Base-by-base conservation (phyloP, 2,329 filamentous ascomycete species). In the Colletotrichum shisoi region DNA sequence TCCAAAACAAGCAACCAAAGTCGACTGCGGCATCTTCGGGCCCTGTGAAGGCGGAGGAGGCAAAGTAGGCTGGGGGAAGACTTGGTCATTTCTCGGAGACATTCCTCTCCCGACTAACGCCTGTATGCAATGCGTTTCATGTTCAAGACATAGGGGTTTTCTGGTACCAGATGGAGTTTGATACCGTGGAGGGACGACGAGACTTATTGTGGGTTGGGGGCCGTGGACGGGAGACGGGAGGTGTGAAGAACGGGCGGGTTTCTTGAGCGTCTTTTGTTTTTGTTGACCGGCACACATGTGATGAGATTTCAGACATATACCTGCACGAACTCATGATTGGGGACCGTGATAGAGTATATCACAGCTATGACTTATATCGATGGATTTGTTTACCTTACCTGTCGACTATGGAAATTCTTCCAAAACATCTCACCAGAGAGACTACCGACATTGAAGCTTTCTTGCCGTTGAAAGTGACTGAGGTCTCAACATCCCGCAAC, bases 1-100 rank as follows among this genome's bases (percentile, higher is more conserved):
- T 83, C 62, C 78, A 78, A 52, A 77, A 80, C 78, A 77, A 71
- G 66, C 71, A 62, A 27, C 76, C 65, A n/a, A 64, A 58, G 46
- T 17, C 53, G n/a, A 27, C 40, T 15, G 34, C 53, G 13, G 13
- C 60, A 15, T 53, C 31, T 42, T 59, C 49, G 17, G 65, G 60
- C 31, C 34, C 65, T 19, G 24, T 45, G 19, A 68, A 60, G 53
- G 49, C 52, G 9, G 65, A 60, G 42, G 57, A 68, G 21, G 24
- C 45, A 48, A 49, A 19, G 54, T 19, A 45, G 34, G 48, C 7
- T 34, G 7, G 17, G 37, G 11, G 48, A 9, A 31, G 19, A 27
- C 21, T 21, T 8, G 9, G 17, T 49, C 44, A 31, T 34, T 39
- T 37, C 21, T 17, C 15, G 19, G 48, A 37, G 34, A 27, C 19